Percentiles rank a stretch among this genome's conserved stretches.
These are phyloP conservation scores for Areca catechu DNA, from an alignment of 176 grass and related monocot species.

Conservation along the genomic window DNA sequence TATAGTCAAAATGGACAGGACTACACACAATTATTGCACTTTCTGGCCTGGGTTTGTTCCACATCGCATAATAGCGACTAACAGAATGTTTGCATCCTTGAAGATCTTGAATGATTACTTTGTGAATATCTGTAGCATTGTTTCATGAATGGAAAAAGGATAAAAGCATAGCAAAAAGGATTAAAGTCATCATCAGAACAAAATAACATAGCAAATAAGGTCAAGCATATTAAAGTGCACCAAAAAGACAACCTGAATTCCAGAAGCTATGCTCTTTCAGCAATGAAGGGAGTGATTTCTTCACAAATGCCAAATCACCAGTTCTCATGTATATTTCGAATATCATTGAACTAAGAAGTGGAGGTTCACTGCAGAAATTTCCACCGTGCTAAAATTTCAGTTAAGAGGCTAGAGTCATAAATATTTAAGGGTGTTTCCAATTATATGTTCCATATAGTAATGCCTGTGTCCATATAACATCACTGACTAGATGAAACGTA, in stretches of 20 bases:
- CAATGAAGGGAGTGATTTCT: slow-evolving; percentile 39
- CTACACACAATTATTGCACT: slow-evolving; percentile 61
- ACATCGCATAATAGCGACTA: slow-evolving; percentile 68
- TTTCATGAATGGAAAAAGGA: slow-evolving; percentile 8
- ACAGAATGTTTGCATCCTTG: slow-evolving; percentile 43
- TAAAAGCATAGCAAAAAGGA: slow-evolving; percentile 11
- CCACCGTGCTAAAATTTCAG: no score
- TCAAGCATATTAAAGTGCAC: not conserved
- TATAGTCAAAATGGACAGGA: not conserved
- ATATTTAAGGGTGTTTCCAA: no score
- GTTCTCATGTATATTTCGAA: slow-evolving; percentile 59
- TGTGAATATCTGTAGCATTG: slow-evolving; percentile 53
- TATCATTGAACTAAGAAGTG: slow-evolving; percentile 88
- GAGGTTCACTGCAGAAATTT: slow-evolving; percentile 58
- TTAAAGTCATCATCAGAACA: not conserved
- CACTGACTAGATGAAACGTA: no score
- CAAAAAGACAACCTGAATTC: slow-evolving; percentile 59
- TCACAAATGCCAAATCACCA: slow-evolving; percentile 52
- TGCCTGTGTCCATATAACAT: no score
- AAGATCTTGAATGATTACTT: slow-evolving; percentile 54
- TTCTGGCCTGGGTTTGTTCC: slow-evolving; percentile 93
- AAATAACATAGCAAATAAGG: not conserved
- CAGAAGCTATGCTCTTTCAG: slow-evolving; percentile 92
- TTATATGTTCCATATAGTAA: no score
- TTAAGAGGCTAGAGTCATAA: no score